Conservation (phyloP, 345 rosid genomes). For the Gossypium sturtianum region DNA sequence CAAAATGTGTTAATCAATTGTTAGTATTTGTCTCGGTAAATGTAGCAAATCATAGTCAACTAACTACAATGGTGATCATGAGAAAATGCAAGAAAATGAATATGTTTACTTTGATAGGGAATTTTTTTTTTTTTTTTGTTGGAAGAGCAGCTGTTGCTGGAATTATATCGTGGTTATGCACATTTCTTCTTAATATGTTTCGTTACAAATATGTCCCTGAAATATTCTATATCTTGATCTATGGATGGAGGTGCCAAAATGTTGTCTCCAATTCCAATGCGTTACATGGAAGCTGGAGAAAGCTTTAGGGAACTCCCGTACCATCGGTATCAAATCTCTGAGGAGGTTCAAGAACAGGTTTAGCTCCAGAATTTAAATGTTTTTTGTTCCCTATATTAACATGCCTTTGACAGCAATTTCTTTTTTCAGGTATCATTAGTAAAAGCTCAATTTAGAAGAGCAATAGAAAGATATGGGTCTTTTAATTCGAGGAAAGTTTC, state of each 20-base stretch:
- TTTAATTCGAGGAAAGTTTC: conserved; percentile 38
- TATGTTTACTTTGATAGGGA: background rate
- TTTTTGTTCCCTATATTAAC: conserved; percentile 2
- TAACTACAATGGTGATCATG: no score
- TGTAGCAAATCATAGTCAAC: background rate
- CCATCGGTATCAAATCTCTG: conserved; percentile 64
- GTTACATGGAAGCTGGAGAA: conserved; percentile 85
- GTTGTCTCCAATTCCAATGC: conserved; percentile 62
- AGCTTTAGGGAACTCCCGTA: conserved; percentile 65
- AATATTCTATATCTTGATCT: conserved; percentile 30
- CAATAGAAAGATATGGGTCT: conserved; percentile 61
- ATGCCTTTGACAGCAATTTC: background rate
- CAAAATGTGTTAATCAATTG: background rate
- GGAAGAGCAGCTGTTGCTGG: conserved; percentile 7
- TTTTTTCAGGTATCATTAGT: conserved; percentile 58
- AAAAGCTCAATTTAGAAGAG: conserved; percentile 72
- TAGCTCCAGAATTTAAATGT: background rate
- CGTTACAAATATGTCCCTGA: conserved; percentile 22
- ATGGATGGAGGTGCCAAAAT: conserved; percentile 72
- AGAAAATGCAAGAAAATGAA: no score
- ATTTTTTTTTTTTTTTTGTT: background rate
- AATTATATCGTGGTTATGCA: conserved; percentile 16
- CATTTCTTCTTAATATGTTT: background rate
- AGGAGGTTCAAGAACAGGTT: conserved; percentile 87
- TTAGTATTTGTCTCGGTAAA: background rate